These are phyloP conservation scores for Stylosanthes scabra DNA, from an alignment of 331 rosid species.

Conservation along the genomic window DNA sequence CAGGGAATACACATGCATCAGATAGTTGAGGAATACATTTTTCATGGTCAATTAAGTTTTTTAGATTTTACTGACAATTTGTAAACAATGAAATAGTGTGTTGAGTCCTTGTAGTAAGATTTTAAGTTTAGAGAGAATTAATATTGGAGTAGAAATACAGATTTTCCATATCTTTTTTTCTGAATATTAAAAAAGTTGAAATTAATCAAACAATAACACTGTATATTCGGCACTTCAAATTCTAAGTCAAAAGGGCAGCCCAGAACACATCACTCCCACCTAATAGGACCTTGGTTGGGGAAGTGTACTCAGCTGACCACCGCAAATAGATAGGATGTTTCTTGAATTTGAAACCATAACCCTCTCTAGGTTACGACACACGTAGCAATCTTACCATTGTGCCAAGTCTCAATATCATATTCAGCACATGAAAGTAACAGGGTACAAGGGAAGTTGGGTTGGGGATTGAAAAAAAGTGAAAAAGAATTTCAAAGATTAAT, in stretches of 20 bases:
- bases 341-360: too few relatives aligned
- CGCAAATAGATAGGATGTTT: too few relatives aligned
- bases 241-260: neutral
- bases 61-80: neutral
- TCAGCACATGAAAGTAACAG: too few relatives aligned
- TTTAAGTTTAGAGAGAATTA: neutral
- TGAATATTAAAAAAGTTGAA: neutral
- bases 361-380: too few relatives aligned
- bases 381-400: too few relatives aligned
- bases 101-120: neutral
- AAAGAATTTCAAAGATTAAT: constrained; percentile 33
- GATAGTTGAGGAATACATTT: neutral
- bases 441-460: too few relatives aligned
- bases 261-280: too few relatives aligned
- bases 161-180: constrained; percentile 11
- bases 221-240: constrained; percentile 18
- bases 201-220: constrained; percentile 6
- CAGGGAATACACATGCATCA: neutral
- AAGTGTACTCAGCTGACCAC: too few relatives aligned
- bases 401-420: too few relatives aligned
- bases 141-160: neutral
- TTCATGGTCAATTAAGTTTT: neutral
- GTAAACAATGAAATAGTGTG: neutral
- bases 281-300: too few relatives aligned
- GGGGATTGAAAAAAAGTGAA: constrained; percentile 1